Evolutionary conservation across 306 rosid species (phyloP).

Genomic region (Spatholobus suberectus): DNA sequence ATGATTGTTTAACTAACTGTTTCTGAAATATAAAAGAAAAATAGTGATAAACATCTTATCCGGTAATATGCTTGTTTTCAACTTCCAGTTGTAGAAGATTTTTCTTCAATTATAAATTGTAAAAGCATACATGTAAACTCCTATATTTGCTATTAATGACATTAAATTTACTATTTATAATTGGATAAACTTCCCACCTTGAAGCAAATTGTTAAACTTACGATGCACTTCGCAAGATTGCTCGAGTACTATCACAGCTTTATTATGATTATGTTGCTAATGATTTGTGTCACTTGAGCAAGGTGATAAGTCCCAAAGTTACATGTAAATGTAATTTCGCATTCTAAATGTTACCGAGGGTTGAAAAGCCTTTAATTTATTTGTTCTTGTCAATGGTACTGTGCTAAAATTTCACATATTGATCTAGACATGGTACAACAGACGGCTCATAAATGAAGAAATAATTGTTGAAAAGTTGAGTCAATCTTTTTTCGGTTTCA

Average conservation of each 20-base stretch:
- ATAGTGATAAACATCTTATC: not conserved
- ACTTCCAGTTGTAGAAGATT: not conserved
- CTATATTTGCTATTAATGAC: not conserved
- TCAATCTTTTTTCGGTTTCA: not conserved
- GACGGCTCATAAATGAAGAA: not conserved
- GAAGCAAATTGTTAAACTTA: not conserved
- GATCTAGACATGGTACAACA: not conserved
- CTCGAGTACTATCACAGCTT: conserved; percentile 25
- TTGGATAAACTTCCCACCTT: not conserved
- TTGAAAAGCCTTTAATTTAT: not conserved
- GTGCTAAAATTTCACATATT: not conserved
- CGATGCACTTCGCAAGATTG: not conserved
- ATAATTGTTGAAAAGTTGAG: conserved; percentile 2
- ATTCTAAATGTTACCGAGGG: not conserved
- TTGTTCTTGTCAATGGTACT: not conserved
- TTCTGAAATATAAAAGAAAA: not conserved
- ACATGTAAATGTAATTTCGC: conserved; percentile 33
- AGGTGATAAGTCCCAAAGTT: conserved; percentile 4
- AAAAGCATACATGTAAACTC: not conserved
- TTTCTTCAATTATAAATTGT: too few relatives aligned
- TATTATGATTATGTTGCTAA: conserved; percentile 10
- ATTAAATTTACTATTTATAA: too few relatives aligned
- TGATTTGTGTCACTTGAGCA: conserved; percentile 35
- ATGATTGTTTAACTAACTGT: not conserved
- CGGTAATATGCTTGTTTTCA: not conserved